Conservation (phyloP, 1,139 yeast genomes). For the Kodamaea sp. region DNA sequence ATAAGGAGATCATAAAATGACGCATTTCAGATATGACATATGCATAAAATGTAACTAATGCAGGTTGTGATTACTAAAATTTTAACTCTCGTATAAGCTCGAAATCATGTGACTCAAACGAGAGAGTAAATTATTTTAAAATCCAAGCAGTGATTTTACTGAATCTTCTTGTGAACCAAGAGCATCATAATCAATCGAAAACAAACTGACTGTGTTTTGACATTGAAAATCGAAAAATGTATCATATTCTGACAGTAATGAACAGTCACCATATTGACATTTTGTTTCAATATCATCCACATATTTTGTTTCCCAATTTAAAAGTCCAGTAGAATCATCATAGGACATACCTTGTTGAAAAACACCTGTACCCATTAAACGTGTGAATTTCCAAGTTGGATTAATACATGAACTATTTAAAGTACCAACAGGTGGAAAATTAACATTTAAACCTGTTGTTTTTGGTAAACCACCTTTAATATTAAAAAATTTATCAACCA, state of each 20-base stretch:
- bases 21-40: not conserved
- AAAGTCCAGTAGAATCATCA: conserved; percentile 21
- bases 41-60: not conserved
- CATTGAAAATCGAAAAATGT: conserved; percentile 22
- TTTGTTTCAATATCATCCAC: conserved; percentile 16
- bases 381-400: conserved; percentile 36
- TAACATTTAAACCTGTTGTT: conserved; percentile 43
- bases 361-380: conserved; percentile 37
- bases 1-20: not conserved
- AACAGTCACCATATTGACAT: conserved; percentile 32
- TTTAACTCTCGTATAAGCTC: too few species aligned
- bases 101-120: not conserved
- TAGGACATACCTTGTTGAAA: conserved; percentile 24
- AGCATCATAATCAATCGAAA: conserved; percentile 40
- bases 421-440: conserved; percentile 42
- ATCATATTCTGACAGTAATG: conserved; percentile 30
- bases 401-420: conserved; percentile 28
- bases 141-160: conserved; percentile 13
- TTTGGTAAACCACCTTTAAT: conserved; percentile 31
- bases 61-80: too few species aligned
- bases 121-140: conserved; percentile 2
- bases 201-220: conserved; percentile 31
- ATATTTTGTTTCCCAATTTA: conserved; percentile 23
- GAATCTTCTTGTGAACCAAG: conserved; percentile 22
- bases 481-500: conserved; percentile 33